Evolutionary conservation across 176 grass and related monocot species (phyloP), one percentile per base, ranked within the genome.

Genomic region (Bothriochloa decipiens): DNA sequence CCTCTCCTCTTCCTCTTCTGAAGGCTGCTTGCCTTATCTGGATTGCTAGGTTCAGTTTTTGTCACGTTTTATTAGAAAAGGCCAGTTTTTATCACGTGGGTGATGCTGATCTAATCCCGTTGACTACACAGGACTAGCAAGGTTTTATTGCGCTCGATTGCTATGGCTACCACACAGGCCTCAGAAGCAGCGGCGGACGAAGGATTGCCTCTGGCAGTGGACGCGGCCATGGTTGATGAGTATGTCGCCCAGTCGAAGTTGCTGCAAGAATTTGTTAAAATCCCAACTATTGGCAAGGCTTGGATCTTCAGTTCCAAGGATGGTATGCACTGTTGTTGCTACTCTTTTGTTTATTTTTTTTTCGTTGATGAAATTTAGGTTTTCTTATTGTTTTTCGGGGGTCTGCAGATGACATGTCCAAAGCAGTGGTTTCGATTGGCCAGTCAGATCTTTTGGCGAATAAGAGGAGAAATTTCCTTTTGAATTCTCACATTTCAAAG

Each of bases 271-370:
- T 95, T 98, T 32, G 57, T 87, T 41, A 93, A 90, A 68, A 81
- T 90, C 26, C 96, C 96, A 11, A 89, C 58, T 83, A 71, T 95
- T 46, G 74, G 89, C 83, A 93, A 95, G 70, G 96, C 91, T 3
- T 98, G 96, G 96, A 60, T 91, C 82, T 92, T 98, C 81, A 95
- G 81, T 83, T 90, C 91, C 65, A 88, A 93, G 39, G 77, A 61
- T 77, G 91, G 91, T 95, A 94, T 53, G 36, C 11, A 55, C 16
- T 58, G 10, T 11, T 78, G 20, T 47, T 65, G 13, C 33, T 74
- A 23, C 52, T 20, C 29, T 60, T 2, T 74, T 32, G 2, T 32
- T 68, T 0, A 35, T 35, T 3, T 80, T 58, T 11, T 4, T 25
- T 35, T 55, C 7, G 14, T 57, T 68, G 7, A 16, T 69, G 40